Conservation (phyloP, 345 rosid species). For the Euphorbia lathyris region DNA sequence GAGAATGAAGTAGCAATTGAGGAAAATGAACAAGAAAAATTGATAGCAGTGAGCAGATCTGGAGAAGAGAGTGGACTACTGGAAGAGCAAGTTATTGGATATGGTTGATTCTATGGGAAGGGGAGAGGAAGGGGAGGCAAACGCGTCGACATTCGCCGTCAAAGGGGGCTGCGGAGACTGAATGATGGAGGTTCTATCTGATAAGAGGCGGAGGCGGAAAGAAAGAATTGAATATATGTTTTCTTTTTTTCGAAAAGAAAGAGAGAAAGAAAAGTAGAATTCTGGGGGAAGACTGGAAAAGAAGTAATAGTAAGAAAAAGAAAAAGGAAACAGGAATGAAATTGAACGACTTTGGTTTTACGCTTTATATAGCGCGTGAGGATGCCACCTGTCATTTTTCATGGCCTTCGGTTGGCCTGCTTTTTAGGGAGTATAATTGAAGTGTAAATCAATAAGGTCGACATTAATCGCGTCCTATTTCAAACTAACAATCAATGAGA, state of each 20-base stretch:
- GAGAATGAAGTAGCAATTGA: neutral
- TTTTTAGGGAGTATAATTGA: too few relatives aligned
- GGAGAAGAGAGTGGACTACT: neutral
- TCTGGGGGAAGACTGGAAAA: neutral
- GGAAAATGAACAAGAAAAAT: neutral
- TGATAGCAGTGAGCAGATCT: constrained; percentile 4
- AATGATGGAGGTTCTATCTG: too few relatives aligned
- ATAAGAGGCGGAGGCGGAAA: neutral
- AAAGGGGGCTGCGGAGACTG: neutral
- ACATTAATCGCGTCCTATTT: too few relatives aligned
- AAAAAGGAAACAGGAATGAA: neutral
- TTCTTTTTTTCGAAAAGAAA: too few relatives aligned
- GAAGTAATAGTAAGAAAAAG: neutral
- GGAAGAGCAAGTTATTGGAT: neutral
- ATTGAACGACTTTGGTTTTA: neutral
- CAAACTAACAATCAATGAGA: too few relatives aligned
- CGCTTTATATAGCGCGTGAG: neutral
- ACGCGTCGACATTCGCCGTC: neutral
- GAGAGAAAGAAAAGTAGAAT: neutral
- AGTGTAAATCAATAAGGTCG: too few relatives aligned
- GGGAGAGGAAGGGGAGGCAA: neutral
- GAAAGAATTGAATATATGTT: neutral
- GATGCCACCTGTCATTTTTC: neutral
- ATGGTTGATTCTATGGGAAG: neutral
- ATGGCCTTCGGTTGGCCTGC: neutral